A percentile compares a stretch with the other conserved stretches of the same genome.
These are phyloP conservation scores for Trypanosoma vivax DNA, from an alignment of 208 protist genomes.

Conservation along the genomic window DNA sequence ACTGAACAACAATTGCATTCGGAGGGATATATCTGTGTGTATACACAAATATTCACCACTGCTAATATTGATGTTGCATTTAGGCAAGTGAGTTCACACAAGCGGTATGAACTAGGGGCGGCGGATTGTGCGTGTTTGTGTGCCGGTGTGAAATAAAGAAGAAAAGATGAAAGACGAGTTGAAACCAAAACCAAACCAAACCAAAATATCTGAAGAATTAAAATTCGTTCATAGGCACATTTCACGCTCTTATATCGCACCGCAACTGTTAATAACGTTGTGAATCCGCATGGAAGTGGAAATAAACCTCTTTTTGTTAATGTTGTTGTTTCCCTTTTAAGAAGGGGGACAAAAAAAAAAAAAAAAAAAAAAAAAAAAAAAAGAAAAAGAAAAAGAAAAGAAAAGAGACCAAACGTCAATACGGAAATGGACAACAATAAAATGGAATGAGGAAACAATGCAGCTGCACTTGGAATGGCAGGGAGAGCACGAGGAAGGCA, in stretches of 20 bases:
- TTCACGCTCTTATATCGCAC: too few species aligned
- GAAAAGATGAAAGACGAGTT: too few species aligned
- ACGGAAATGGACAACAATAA: background rate
- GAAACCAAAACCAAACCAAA: too few species aligned
- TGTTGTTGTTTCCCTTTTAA: background rate
- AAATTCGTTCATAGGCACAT: too few species aligned
- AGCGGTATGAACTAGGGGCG: background rate
- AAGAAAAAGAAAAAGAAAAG: background rate
- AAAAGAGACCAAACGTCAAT: background rate
- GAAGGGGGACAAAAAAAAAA: background rate
- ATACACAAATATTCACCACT: background rate
- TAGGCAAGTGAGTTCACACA: background rate
- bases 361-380: background rate
- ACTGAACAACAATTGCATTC: background rate
- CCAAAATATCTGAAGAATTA: too few species aligned
- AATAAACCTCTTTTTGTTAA: background rate
- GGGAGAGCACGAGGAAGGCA: too few species aligned
- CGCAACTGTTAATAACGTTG: too few species aligned
- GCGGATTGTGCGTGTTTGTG: too few species aligned
- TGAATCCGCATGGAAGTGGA: too few species aligned
- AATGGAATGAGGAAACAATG: background rate
- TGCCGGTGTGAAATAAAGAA: too few species aligned
- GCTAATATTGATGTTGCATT: too few species aligned
- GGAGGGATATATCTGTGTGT: background rate
- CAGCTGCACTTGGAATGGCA: too few species aligned